Percentiles rank a stretch among this genome's conserved stretches.
phyloP scores from a whole-genome alignment of 2,329 filamentous ascomycete genomes.

The Phyllosticta paracitricarpa region DNA sequence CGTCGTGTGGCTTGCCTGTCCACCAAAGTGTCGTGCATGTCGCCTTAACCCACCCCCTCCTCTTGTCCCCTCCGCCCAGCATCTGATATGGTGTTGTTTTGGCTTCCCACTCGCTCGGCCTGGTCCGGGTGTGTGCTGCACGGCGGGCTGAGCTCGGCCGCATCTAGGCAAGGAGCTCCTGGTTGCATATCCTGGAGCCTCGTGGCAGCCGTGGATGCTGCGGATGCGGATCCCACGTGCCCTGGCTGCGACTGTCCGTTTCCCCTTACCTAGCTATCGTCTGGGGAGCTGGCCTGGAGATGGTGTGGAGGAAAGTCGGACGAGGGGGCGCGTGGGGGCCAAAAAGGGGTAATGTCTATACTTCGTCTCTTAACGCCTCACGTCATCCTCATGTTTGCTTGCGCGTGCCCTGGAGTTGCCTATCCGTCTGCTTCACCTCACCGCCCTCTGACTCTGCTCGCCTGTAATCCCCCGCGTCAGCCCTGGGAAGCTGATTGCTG shows the following conservation, averaged over 20 bases:
- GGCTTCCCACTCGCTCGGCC: neutral
- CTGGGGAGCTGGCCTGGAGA: neutral
- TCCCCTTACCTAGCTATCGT: neutral
- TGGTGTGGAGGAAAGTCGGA: neutral
- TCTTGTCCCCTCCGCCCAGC: neutral
- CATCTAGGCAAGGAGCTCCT: neutral
- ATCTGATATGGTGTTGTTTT: neutral
- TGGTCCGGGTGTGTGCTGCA: neutral
- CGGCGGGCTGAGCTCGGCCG: neutral
- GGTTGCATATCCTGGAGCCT: neutral
- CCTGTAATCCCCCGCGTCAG: neutral
- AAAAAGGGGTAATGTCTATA: neutral
- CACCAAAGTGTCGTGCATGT: neutral
- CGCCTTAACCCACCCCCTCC: too few relatives aligned
- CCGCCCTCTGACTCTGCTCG: neutral
- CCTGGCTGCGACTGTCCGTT: neutral
- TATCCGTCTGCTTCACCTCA: neutral
- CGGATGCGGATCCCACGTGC: neutral
- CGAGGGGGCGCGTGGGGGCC: neutral
- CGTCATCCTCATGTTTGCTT: neutral
- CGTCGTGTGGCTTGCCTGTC: neutral
- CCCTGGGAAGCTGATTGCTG: neutral
- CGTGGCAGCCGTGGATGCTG: neutral
- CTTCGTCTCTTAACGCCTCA: neutral
- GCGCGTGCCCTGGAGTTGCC: neutral